Percentiles rank a stretch among this genome's conserved stretches.
phyloP scores from a whole-genome alignment of 495 filamentous ascomycete species.

The Aspergillus cristatus region DNA sequence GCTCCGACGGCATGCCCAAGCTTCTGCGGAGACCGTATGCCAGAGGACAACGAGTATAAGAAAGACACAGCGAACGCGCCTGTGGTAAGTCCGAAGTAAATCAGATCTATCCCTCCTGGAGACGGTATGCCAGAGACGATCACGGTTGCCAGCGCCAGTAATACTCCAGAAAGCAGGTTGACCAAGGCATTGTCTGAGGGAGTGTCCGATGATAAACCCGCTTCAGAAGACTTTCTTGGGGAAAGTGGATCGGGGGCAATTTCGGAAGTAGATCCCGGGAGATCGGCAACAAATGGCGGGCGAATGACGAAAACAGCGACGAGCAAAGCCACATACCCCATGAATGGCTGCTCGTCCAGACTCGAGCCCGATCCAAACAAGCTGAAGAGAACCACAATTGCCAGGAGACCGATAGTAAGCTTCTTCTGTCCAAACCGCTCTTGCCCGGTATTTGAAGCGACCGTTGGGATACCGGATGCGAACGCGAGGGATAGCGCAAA shows the following conservation, averaged over 20 bases:
- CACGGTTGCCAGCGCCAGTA: conserved; percentile 13
- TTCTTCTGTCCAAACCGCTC: conserved; percentile 22
- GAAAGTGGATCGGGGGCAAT: conserved; percentile 9
- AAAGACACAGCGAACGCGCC: conserved; percentile 24
- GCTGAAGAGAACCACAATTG: conserved; percentile 17
- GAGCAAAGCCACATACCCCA: conserved; percentile 39
- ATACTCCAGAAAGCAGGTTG: conserved; percentile 18
- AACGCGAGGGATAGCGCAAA: conserved; percentile 39
- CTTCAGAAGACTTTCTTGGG: conserved; percentile 6
- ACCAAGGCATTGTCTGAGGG: conserved; percentile 21
- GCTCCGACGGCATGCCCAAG: conserved; percentile 23
- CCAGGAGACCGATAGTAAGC: conserved; percentile 20
- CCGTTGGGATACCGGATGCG: conserved; percentile 30
- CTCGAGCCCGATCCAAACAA: conserved; percentile 25
- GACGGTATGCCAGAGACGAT: conserved; percentile 15
- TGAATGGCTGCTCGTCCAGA: conserved; percentile 22
- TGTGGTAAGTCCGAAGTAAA: conserved; percentile 17
- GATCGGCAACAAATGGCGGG: conserved; percentile 28
- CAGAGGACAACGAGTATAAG: conserved; percentile 13
- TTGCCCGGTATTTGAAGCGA: conserved; percentile 6
- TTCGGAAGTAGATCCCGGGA: conserved; percentile 15
- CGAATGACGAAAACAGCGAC: conserved; percentile 34
- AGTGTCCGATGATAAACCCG: conserved; percentile 6
- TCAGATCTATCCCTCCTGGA: conserved; percentile 15
- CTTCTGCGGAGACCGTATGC: conserved; percentile 26